These are phyloP conservation scores for Ustilago bromivora DNA, from an alignment of 1,284 basidiomycete genomes.

Conservation along the genomic window DNA sequence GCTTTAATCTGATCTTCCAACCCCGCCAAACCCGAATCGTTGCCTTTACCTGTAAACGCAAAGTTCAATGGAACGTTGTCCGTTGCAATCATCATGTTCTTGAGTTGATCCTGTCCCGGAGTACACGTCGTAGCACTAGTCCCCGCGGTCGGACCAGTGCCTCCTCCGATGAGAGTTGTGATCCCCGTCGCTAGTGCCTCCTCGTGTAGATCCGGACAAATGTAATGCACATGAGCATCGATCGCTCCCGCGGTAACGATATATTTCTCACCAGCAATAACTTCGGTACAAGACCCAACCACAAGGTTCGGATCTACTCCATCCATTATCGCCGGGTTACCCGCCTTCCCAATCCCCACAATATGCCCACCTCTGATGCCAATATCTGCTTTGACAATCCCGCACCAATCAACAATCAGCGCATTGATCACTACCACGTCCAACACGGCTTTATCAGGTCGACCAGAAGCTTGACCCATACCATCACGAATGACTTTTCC, in stretches of 20 bases:
- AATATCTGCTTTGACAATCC: constrained; percentile 98
- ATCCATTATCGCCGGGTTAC: constrained; percentile 94
- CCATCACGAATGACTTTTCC: constrained; percentile 71
- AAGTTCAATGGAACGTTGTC: constrained; percentile 92
- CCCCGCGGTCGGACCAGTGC: constrained; percentile 89
- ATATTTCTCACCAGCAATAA: constrained; percentile 92
- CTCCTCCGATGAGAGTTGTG: constrained; percentile 71
- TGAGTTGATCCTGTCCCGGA: constrained; percentile 71
- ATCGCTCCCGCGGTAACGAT: constrained; percentile 94
- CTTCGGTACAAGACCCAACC: constrained; percentile 70
- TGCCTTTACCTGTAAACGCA: constrained; percentile 82
- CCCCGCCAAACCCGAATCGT: constrained; percentile 80
- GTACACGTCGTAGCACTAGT: constrained; percentile 96
- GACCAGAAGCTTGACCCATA: constrained; percentile 83
- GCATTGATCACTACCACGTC: constrained; percentile 96
- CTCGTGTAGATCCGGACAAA: constrained; percentile 86
- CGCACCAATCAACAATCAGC: constrained; percentile 92
- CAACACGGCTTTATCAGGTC: constrained; percentile 78
- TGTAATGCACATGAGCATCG: constrained; percentile 85
- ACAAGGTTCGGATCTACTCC: constrained; percentile 79
- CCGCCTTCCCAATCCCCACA: constrained; percentile 91
- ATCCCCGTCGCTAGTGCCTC: constrained; percentile 74
- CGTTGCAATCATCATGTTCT: constrained; percentile 74
- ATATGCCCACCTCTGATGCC: constrained; percentile 89
- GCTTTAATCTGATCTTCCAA: constrained; percentile 87